These are phyloP conservation scores for Abortiporus biennis DNA, from an alignment of 1,284 basidiomycete genomes.

Conservation along the genomic window DNA sequence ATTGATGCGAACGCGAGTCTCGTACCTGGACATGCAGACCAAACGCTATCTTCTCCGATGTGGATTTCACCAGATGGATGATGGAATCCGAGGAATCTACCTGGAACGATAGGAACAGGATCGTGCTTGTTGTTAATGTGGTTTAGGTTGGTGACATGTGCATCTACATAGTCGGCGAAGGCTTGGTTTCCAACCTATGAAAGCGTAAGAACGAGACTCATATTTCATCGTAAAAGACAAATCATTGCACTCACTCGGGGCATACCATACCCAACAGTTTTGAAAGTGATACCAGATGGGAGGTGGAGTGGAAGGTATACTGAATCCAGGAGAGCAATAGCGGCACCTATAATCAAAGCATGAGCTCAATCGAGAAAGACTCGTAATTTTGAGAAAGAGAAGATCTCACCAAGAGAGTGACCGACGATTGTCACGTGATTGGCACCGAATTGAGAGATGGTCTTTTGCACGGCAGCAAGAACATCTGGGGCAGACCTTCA, in stretches of 20 bases:
- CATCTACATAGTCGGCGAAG: constrained; percentile 52
- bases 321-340: constrained; percentile 36
- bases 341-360: constrained; percentile 24
- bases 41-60: constrained; percentile 40
- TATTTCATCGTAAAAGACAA: neutral
- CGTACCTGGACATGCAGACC: constrained; percentile 41
- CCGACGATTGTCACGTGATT: constrained; percentile 29
- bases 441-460: constrained; percentile 23
- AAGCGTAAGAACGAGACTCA: neutral
- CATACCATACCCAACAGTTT: constrained; percentile 41
- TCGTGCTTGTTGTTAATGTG: constrained; percentile 28
- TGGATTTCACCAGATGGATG: constrained; percentile 59
- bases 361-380: neutral
- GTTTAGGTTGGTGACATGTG: constrained; percentile 21
- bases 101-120: constrained; percentile 25
- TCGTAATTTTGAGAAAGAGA: neutral
- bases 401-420: constrained; percentile 31
- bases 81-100: constrained; percentile 41
- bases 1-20: neutral
- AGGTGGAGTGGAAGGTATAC: constrained; percentile 37
- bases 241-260: constrained; percentile 35
- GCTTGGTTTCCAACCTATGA: constrained; percentile 43
- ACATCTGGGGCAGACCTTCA: constrained; percentile 26
- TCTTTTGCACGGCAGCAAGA: constrained; percentile 28
- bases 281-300: constrained; percentile 29